Evolutionary conservation across 2,329 filamentous ascomycete species (phyloP).

Genomic region (Dactylellina parvicollis): DNA sequence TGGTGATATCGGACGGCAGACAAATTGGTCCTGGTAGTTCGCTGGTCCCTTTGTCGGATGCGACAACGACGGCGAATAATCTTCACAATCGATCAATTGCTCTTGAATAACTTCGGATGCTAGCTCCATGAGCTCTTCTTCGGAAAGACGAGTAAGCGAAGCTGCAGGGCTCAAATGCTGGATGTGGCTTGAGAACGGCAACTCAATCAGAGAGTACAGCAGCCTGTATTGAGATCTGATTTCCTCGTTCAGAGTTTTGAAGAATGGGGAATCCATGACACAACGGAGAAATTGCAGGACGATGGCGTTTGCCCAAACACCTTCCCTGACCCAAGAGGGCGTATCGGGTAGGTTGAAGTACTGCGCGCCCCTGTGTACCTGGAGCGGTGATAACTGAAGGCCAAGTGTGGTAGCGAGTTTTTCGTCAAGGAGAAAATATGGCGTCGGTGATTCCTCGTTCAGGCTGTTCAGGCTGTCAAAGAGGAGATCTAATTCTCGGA

Average conservation of each 20-base stretch:
- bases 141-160: constrained; percentile 12
- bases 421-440: constrained; percentile 40
- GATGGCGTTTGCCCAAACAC: constrained; percentile 46
- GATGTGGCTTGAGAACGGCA: constrained; percentile 44
- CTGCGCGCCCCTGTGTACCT: constrained; percentile 31
- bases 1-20: constrained; percentile 34
- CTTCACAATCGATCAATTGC: constrained; percentile 37
- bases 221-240: constrained; percentile 32
- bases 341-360: constrained; percentile 24
- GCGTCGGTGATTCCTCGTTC: constrained; percentile 31
- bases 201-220: constrained; percentile 36
- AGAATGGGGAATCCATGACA: constrained; percentile 50
- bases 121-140: constrained; percentile 40
- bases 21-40: constrained; percentile 14
- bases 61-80: neutral
- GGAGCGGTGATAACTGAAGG: constrained; percentile 12
- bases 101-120: constrained; percentile 45
- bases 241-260: constrained; percentile 32
- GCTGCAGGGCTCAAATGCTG: constrained; percentile 33
- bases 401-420: constrained; percentile 17
- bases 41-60: constrained; percentile 3
- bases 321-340: constrained; percentile 31
- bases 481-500: constrained; percentile 21
- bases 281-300: constrained; percentile 39
- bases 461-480: constrained; percentile 34